Conservation (phyloP, 257 asterid species). For the Plectranthus barbatus region DNA sequence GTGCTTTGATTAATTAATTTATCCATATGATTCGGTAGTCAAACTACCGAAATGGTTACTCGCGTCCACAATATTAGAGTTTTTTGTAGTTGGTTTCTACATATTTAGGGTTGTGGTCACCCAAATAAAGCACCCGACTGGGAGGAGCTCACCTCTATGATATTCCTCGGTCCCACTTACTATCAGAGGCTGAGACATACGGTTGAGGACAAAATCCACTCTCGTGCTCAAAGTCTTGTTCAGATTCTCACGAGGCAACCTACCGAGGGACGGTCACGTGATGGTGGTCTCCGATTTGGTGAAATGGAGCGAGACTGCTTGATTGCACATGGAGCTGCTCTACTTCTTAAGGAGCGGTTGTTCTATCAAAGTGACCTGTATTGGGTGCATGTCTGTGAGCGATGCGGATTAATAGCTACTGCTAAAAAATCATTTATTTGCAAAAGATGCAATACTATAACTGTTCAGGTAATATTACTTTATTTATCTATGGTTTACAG, state of each 20-base stretch:
- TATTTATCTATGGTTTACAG: no score
- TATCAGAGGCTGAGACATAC: conserved; percentile 96
- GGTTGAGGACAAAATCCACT: conserved; percentile 96
- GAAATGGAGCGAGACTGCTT: conserved; percentile 98
- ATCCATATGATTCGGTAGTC: no score
- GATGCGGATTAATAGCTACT: conserved; percentile 83
- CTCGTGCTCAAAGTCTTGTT: conserved; percentile 95
- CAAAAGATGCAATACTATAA: conserved; percentile 91
- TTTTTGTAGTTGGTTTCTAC: no score
- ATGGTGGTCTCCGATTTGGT: conserved; percentile 95
- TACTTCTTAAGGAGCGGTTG: conserved; percentile 78
- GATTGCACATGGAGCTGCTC: conserved; percentile 99
- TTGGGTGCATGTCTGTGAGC: conserved; percentile 85
- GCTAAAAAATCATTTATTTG: conserved; percentile 91
- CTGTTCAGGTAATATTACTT: conserved; percentile 70
- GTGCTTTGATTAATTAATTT: no score
- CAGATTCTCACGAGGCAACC: conserved; percentile 96
- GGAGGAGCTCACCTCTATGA: conserved; percentile 72
- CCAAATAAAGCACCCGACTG: no score
- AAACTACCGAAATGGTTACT: no score
- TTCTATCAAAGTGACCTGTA: conserved; percentile 97
- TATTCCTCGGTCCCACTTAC: conserved; percentile 91
- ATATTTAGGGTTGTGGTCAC: no score
- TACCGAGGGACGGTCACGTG: conserved; percentile 95
- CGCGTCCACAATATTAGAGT: no score